A percentile compares a stretch with the other conserved stretches of the same genome.
Evolutionary conservation across 2,329 filamentous ascomycete genomes (phyloP).

Genomic region (Chaetomium olivaceum): DNA sequence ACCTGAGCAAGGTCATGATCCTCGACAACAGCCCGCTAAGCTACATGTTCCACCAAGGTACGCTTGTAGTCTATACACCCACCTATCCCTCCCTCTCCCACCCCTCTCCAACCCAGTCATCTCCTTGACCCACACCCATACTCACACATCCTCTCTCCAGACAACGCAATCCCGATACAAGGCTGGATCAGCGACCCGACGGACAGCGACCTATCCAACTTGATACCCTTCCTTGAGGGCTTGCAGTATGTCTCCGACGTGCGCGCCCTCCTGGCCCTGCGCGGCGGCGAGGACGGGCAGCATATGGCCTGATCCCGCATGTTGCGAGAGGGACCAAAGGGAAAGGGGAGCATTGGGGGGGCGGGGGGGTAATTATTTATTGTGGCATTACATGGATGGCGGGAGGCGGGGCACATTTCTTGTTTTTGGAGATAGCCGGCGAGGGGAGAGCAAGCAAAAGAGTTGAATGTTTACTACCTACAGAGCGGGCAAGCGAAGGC

Average conservation of each 20-base stretch:
- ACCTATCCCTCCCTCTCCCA: background rate
- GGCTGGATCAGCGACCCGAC: constrained; percentile 99
- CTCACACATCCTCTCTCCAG: constrained; percentile 49
- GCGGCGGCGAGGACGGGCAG: constrained; percentile 78
- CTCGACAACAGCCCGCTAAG: constrained; percentile 97
- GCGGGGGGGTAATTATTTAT: too few relatives aligned
- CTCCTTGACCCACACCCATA: constrained; percentile 16
- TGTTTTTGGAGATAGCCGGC: background rate
- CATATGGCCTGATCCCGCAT: constrained; percentile 55
- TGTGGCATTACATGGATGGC: constrained; percentile 2
- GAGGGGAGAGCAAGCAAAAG: background rate
- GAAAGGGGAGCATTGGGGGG: too few relatives aligned
- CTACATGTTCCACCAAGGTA: constrained; percentile 99
- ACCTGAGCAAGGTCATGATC: constrained; percentile 98
- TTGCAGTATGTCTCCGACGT: constrained; percentile 97
- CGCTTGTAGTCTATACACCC: constrained; percentile 39
- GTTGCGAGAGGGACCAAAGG: too few relatives aligned
- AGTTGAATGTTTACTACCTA: background rate
- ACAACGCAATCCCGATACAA: constrained; percentile 98
- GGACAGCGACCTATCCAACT: constrained; percentile 89
- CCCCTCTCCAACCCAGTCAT: background rate
- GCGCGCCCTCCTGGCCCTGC: constrained; percentile 80
- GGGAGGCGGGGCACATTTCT: background rate
- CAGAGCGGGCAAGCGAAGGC: background rate
- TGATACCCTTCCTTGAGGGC: constrained; percentile 89